Percentiles rank a stretch among this genome's conserved stretches.
These are phyloP conservation scores for Helianthus tuberosus DNA, from an alignment of 129 eudicot species.

Conservation along the genomic window DNA sequence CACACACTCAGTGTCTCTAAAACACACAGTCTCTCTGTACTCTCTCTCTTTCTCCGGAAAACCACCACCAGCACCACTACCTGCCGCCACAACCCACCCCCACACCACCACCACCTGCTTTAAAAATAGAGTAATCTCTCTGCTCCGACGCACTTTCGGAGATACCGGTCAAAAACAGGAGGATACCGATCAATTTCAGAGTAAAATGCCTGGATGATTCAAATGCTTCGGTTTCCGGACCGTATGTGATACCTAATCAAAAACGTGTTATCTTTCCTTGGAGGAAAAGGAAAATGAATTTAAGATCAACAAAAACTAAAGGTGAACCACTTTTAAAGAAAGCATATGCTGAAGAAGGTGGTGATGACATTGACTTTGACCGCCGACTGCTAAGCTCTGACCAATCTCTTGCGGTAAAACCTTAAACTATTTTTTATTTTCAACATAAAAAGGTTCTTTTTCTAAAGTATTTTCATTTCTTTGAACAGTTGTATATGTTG, in stretches of 20 bases:
- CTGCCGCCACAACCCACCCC: no score
- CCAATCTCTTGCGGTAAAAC: slow-evolving; percentile 64
- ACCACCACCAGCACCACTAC: no score
- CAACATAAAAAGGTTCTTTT: not conserved
- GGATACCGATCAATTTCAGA: no score
- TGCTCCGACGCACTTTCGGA: no score
- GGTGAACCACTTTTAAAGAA: slow-evolving; percentile 94
- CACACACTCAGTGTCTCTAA: no score
- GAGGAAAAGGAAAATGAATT: slow-evolving; percentile 85
- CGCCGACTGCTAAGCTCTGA: slow-evolving; percentile 90
- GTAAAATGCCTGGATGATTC: no score
- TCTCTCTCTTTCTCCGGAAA: no score
- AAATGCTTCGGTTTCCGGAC: slow-evolving; percentile 44
- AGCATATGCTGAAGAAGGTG: slow-evolving; percentile 94
- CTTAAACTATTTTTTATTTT: slow-evolving; percentile 8
- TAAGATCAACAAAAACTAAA: slow-evolving; percentile 85
- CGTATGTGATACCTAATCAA: slow-evolving; percentile 44
- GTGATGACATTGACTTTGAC: slow-evolving; percentile 98
- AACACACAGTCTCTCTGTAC: no score
- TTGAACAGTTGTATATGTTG: slow-evolving; percentile 59
- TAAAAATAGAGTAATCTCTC: no score
- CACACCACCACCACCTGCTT: no score
- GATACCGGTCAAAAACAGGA: no score
- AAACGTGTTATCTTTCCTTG: slow-evolving; percentile 88
- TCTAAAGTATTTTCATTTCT: not conserved